Evolutionary conservation across 805 yeast species (phyloP).

Genomic region (Komagataella pseudopastoris): DNA sequence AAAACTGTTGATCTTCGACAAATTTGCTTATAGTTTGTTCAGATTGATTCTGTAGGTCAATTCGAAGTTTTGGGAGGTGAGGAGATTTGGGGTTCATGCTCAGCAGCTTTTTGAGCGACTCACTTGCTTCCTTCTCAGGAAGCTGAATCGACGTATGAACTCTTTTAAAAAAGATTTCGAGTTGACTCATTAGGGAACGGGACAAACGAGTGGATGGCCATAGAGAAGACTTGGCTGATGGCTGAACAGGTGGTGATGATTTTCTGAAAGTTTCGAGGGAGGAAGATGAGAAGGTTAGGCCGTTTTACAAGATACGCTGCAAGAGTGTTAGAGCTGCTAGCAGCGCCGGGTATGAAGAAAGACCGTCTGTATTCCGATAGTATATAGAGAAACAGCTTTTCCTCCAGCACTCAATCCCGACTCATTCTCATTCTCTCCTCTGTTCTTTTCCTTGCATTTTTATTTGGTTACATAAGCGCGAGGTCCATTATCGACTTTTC

Average conservation of each 20-base stretch:
- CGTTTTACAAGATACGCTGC: not conserved
- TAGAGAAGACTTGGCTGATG: not conserved
- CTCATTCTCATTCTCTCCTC: not conserved
- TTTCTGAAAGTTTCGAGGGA: not conserved
- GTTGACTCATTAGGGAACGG: not conserved
- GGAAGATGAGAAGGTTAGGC: not conserved
- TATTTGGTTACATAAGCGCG: not conserved
- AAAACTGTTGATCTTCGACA: slow-evolving; percentile 16
- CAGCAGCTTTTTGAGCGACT: slow-evolving; percentile 3
- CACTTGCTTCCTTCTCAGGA: not conserved
- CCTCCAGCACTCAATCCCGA: not conserved
- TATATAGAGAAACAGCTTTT: too few relatives aligned
- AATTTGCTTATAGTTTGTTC: slow-evolving; percentile 11
- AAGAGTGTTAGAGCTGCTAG: not conserved
- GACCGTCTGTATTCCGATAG: too few relatives aligned
- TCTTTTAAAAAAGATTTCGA: not conserved
- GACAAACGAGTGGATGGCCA: not conserved
- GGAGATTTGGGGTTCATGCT: slow-evolving; percentile 11
- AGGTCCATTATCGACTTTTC: not conserved
- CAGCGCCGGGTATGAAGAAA: not conserved
- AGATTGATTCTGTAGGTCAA: slow-evolving; percentile 9
- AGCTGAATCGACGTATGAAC: not conserved
- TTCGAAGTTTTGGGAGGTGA: slow-evolving; percentile 14
- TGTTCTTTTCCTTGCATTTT: not conserved
- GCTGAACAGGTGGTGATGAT: not conserved